phyloP scores from a whole-genome alignment of 2,329 filamentous ascomycete species.

The Botryotinia globosa region DNA sequence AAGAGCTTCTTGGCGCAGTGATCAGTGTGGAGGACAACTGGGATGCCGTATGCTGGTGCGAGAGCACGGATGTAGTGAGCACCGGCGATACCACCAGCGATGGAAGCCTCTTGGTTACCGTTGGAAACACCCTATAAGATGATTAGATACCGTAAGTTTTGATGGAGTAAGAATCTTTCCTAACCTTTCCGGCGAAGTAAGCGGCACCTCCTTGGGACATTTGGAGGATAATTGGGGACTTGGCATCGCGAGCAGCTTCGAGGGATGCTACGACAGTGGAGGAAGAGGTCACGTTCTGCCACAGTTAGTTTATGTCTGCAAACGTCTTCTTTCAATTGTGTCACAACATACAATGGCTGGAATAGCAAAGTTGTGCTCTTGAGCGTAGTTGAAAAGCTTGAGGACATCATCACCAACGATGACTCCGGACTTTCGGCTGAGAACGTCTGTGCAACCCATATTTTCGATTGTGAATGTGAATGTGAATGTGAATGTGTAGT shows the following conservation, averaged over 20 bases:
- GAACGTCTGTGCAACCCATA: constrained; percentile 52
- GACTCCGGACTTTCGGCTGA: constrained; percentile 62
- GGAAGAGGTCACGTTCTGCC: constrained; percentile 84
- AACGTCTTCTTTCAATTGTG: neutral
- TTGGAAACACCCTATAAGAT: constrained; percentile 67
- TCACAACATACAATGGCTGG: constrained; percentile 64
- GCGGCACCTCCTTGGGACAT: constrained; percentile 90
- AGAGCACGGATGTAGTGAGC: constrained; percentile 92
- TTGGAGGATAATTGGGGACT: constrained; percentile 90
- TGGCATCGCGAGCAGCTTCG: constrained; percentile 90
- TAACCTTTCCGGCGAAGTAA: constrained; percentile 83
- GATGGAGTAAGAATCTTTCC: neutral
- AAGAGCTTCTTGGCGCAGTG: constrained; percentile 99
- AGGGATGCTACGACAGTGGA: constrained; percentile 83
- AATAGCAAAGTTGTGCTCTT: constrained; percentile 84
- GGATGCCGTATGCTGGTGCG: constrained; percentile 82
- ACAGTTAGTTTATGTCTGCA: constrained; percentile 14
- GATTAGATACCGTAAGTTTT: constrained; percentile 20
- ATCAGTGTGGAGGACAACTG: constrained; percentile 93
- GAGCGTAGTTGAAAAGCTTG: constrained; percentile 82
- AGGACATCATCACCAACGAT: constrained; percentile 66
- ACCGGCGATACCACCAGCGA: constrained; percentile 81
- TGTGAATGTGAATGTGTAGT: constrained; percentile 20
- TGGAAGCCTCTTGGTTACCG: constrained; percentile 78
- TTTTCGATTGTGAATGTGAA: constrained; percentile 26